Percentiles rank a stretch among this genome's conserved stretches.
Evolutionary conservation across 306 rosid species (phyloP).

Genomic region (Quercus gilva): DNA sequence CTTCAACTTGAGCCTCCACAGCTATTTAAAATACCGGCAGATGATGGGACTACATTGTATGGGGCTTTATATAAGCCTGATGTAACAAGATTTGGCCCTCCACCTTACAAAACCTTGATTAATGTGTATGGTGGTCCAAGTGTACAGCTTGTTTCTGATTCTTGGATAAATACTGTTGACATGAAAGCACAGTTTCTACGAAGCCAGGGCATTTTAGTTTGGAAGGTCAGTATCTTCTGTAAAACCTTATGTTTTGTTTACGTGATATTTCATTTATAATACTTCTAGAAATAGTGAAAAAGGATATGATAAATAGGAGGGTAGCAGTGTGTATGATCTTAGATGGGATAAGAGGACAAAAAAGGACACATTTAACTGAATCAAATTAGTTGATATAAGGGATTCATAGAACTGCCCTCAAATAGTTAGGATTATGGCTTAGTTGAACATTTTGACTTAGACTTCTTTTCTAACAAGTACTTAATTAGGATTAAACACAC

Average conservation of each 20-base stretch:
- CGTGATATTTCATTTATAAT: slow-evolving; percentile 5
- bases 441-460: neutral
- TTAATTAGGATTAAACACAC: neutral
- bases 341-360: neutral
- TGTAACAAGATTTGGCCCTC: slow-evolving; percentile 75
- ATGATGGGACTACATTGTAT: slow-evolving; percentile 62
- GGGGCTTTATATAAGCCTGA: slow-evolving; percentile 89
- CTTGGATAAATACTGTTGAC: slow-evolving; percentile 83
- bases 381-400: neutral
- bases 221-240: slow-evolving; percentile 71
- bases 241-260: neutral
- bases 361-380: neutral
- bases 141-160: slow-evolving; percentile 79
- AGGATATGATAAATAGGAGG: neutral
- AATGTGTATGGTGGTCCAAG: slow-evolving; percentile 91
- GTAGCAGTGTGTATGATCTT: too few species aligned
- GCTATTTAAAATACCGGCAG: slow-evolving; percentile 56
- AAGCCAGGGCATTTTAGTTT: slow-evolving; percentile 82
- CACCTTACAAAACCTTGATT: slow-evolving; percentile 91
- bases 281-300: neutral
- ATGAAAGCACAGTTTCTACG: slow-evolving; percentile 88
- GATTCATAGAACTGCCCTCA: neutral
- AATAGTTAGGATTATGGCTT: neutral
- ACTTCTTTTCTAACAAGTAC: neutral
- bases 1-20: slow-evolving; percentile 88